Evolutionary conservation across 352 stramenopile species (phyloP).

Genomic region (Peronospora destructor): DNA sequence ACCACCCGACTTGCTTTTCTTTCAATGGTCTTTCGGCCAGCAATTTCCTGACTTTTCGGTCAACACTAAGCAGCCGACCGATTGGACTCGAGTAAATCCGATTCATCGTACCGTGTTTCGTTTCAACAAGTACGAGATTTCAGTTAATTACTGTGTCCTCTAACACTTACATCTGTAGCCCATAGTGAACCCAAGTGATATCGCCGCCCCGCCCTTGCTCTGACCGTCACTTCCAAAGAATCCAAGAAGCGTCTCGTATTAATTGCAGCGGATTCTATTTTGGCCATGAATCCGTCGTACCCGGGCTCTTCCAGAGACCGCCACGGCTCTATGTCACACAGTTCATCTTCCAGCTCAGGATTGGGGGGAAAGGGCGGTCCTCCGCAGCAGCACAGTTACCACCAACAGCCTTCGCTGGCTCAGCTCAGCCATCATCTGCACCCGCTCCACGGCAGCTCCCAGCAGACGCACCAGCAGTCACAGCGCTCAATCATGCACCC

Average conservation of each 20-base stretch:
- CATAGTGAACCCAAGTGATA: constrained; percentile 4
- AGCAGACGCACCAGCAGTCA: constrained; percentile 20
- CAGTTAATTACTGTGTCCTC: too few relatives aligned
- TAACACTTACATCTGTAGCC: not conserved
- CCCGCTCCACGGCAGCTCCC: constrained; percentile 55
- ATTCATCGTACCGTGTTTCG: too few relatives aligned
- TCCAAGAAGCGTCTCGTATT: constrained; percentile 7
- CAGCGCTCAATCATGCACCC: constrained; percentile 50
- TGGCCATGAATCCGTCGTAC: constrained; percentile 75
- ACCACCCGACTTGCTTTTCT: too few relatives aligned
- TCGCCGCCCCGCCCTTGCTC: constrained; percentile 3
- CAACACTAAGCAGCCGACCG: too few relatives aligned
- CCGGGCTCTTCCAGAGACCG: constrained; percentile 59
- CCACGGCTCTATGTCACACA: constrained; percentile 45
- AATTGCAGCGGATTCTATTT: not conserved
- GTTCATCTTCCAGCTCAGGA: constrained; percentile 20
- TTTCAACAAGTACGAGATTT: too few relatives aligned
- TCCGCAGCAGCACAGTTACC: constrained; percentile 46
- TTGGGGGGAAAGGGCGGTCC: constrained; percentile 36
- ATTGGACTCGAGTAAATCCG: too few relatives aligned
- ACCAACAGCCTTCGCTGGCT: constrained; percentile 56
- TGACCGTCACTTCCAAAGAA: constrained; percentile 18
- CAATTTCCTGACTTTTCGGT: too few relatives aligned
- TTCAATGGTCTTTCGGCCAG: too few relatives aligned
- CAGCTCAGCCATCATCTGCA: constrained; percentile 66